Conservation (phyloP, 2,329 filamentous ascomycete genomes). For the Beauveria sp. region DNA sequence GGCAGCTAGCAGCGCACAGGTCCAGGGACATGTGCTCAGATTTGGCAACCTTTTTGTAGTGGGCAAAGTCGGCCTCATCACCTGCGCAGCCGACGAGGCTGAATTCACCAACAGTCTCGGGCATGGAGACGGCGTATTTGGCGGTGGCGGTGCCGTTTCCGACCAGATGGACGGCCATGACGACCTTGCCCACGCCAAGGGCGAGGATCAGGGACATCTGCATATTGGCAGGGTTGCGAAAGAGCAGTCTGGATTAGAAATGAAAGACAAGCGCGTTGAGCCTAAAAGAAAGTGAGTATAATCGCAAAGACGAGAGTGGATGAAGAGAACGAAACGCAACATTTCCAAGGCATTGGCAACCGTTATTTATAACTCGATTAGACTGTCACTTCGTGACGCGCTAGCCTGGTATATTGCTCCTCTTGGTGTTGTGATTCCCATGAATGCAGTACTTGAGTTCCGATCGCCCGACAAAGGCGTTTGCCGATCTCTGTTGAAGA, state of each 20-base stretch:
- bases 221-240: slow-evolving; percentile 17
- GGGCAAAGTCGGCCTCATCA: slow-evolving; percentile 21
- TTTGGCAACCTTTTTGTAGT: slow-evolving; percentile 15
- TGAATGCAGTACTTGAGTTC: background rate
- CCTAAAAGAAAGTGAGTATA: slow-evolving; percentile 20
- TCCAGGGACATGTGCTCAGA: slow-evolving; percentile 17
- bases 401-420: background rate
- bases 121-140: background rate
- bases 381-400: background rate
- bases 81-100: slow-evolving; percentile 19
- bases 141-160: background rate
- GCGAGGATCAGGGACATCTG: slow-evolving; percentile 23
- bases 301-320: slow-evolving; percentile 23
- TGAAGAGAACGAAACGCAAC: slow-evolving; percentile 10
- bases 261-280: slow-evolving; percentile 21
- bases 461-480: background rate
- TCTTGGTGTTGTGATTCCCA: background rate
- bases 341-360: slow-evolving; percentile 10
- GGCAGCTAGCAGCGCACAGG: slow-evolving; percentile 20
- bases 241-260: slow-evolving; percentile 6
- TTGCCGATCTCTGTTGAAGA: background rate
- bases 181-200: slow-evolving; percentile 24
- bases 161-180: slow-evolving; percentile 17
- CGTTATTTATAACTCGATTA: slow-evolving; percentile 21
- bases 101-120: slow-evolving; percentile 7